Base-by-base conservation (phyloP, 768 basidiomycete species). In the Calocera cornea region DNA sequence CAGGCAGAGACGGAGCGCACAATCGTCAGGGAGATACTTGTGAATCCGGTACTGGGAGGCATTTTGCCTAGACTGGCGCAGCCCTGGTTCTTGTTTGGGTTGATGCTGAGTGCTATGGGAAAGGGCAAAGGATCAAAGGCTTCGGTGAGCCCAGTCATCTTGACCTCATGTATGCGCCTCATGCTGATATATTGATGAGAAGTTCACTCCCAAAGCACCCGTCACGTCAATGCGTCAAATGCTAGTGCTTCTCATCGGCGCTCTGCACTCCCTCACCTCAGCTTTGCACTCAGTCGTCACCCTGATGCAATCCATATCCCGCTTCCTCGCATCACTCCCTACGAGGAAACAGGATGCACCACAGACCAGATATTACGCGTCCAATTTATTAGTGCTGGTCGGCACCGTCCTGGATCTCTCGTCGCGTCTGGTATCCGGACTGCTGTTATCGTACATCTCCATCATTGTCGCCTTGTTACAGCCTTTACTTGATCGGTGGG, bases 61-160 rank as follows among this genome's bases (percentile, higher is more conserved):
- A 70, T 79, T 2, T 74, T 77, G 29, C 86, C 87, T 34, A 86
- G 84, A 71, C 75, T 95, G 64, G 83, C 85, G 5, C 88, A 97
- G 74, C 89, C 90, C 0, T 97, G 95, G 93, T 97, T 97, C 75
- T 83, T 95, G 54, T 86, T 92, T 68, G 85, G 81, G 72, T 73
- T 82, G 1, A 79, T 89, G 12, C 79, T 95, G 38, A 85, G 86
- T 72, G 75, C 87, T 1, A 77, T 95, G 12, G 88, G 85, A 27
- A 63, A 68, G 70, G 41, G 67, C 70, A 34, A 49, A 38, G 14
- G 34, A 31, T 40, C 54, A 27, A 33, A 33, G 10, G 31, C 22
- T 10, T 22, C 27, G 8, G 54, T 60, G 54, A 27, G 54, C 31
- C 2, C 31, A 5, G 10, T 10, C 54, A 12, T 65, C 12, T 65